Evolutionary conservation across 768 basidiomycete genomes (phyloP).

Genomic region (Pleurotus citrinopileatus): DNA sequence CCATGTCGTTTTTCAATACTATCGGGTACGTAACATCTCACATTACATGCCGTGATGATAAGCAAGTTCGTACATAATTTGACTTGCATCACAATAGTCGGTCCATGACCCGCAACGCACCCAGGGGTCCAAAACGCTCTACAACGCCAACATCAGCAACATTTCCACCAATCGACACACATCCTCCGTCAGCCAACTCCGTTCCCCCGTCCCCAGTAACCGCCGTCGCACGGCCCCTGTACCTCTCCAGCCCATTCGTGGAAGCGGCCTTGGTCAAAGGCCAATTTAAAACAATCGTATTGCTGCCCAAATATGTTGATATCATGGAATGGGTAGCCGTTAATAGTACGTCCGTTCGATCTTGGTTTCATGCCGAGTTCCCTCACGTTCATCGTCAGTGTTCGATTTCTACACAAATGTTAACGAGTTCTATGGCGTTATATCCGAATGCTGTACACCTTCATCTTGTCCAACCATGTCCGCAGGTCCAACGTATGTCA

Average conservation of each 20-base stretch:
- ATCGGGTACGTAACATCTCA: slow-evolving; percentile 58
- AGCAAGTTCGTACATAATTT: too few relatives aligned
- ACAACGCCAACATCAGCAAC: slow-evolving; percentile 73
- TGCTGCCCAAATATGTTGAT: slow-evolving; percentile 95
- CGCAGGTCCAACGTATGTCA: slow-evolving; percentile 79
- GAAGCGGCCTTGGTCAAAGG: slow-evolving; percentile 96
- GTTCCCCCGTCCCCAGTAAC: slow-evolving; percentile 36
- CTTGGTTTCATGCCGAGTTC: not conserved
- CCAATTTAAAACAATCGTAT: slow-evolving; percentile 97
- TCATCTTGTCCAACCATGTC: slow-evolving; percentile 92
- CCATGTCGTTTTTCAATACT: slow-evolving; percentile 84
- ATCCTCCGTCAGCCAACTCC: slow-evolving; percentile 31
- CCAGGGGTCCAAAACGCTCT: slow-evolving; percentile 68
- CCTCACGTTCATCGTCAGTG: slow-evolving; percentile 48
- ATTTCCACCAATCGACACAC: slow-evolving; percentile 45
- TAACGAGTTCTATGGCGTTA: slow-evolving; percentile 94
- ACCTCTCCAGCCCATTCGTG: slow-evolving; percentile 93
- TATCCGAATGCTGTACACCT: slow-evolving; percentile 92
- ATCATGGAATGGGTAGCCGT: slow-evolving; percentile 94
- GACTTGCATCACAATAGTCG: slow-evolving; percentile 40
- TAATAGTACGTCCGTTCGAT: slow-evolving; percentile 52
- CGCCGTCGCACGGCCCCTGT: slow-evolving; percentile 59
- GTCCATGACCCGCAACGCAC: slow-evolving; percentile 65
- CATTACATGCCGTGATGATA: too few relatives aligned
- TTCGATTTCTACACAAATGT: slow-evolving; percentile 98